Evolutionary conservation across 371 early-diverging fungal species (phyloP), one percentile per base, ranked within the genome.

Genomic region (Apophysomyces trapeziformis): DNA sequence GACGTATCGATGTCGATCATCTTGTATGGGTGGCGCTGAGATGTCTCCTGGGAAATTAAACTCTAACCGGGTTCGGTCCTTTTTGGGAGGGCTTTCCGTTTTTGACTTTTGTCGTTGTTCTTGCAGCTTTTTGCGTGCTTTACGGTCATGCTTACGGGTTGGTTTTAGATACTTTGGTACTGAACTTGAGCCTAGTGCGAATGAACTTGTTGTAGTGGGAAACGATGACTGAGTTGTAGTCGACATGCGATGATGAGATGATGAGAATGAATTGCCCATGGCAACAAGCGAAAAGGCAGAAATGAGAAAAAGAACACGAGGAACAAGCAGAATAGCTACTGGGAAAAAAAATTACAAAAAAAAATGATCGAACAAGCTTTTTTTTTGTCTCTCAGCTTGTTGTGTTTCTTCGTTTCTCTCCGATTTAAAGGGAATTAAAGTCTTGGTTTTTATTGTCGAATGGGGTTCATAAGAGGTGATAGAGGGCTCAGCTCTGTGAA

Each of bases 261-360:
- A 50, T 50, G 54, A 50, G 54, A 50, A n/a, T 50, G 54, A 50
- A 21, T 50, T 50, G 54, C 54, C 54, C 54, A 50, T 50, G 54
- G 35, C 35, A 50, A 21, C 9, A 14, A 18, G 47, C 9, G 32
- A 50, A 14, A 13, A 8, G 21, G 21, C 21, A 21, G 54, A 45
- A 26, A 26, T 26, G 32, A 26, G 32, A 18, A 45, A 45, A 18
- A 45, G 16, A 45, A 18, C 46, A 45, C 46, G 46, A 45, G 46
- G 46, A 45, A 45, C 16, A 45, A 13, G 46, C 16, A 45, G 46
- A 45, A 45, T 45, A 45, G 32, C 32, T 26, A 26, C 16, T 45
- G 46, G 16, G 46, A 45, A 45, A 45, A 45, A 26, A n/a, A 45
- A 2, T 18, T 13, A 45, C 16, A n/a, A 13, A 45, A 6, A n/a